A percentile compares a stretch with the other conserved stretches of the same genome.
Evolutionary conservation across 176 grass and related monocot species (phyloP).

Genomic region (Panicum miliaceum): DNA sequence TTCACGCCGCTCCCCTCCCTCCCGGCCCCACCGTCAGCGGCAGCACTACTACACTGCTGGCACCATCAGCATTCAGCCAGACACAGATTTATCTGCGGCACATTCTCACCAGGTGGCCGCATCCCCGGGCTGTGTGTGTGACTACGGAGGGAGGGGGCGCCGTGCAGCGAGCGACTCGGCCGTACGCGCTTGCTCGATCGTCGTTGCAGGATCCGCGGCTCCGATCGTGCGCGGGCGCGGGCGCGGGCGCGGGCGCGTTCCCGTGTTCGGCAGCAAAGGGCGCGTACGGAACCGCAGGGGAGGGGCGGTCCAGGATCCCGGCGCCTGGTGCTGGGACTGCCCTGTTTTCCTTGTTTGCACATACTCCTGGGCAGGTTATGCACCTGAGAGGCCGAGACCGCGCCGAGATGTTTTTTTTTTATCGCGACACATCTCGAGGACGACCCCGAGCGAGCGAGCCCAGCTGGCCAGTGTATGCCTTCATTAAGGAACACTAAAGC

Average conservation of each 20-base stretch:
- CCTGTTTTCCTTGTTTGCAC: neutral
- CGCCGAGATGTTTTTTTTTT: slow-evolving; percentile 3
- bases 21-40: neutral
- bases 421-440: neutral
- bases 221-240: neutral
- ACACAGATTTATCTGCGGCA: slow-evolving; percentile 4
- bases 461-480: slow-evolving; percentile 38
- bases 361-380: too few species aligned
- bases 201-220: neutral
- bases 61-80: neutral
- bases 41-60: neutral
- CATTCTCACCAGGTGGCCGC: slow-evolving; percentile 26
- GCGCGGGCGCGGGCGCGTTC: neutral
- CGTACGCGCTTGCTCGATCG: neutral
- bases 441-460: neutral
- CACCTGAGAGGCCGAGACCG: neutral
- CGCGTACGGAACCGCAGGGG: neutral
- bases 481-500: slow-evolving; percentile 42
- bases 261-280: slow-evolving; percentile 13
- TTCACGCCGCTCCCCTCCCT: neutral
- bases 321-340: neutral
- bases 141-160: neutral
- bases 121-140: neutral
- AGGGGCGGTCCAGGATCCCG: neutral
- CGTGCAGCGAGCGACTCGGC: neutral